These are phyloP conservation scores for Arthrocladium fulminans DNA, from an alignment of 2,329 filamentous ascomycete genomes.

Conservation along the genomic window DNA sequence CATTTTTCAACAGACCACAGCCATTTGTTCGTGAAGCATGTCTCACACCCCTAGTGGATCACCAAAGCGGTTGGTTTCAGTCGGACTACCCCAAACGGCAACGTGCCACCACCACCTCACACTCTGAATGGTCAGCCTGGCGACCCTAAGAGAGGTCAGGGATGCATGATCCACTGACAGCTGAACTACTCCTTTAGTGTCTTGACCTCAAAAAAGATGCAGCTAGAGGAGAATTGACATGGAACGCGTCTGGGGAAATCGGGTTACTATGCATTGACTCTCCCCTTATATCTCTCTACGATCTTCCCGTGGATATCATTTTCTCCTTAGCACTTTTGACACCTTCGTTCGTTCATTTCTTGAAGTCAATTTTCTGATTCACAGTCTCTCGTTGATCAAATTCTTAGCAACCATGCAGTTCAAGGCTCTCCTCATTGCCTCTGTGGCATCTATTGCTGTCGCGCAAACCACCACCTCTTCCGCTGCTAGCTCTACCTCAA, in stretches of 20 bases:
- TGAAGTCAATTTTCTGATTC: constrained; percentile 1
- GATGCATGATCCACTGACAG: not conserved
- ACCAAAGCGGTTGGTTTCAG: not conserved
- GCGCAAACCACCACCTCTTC: constrained; percentile 22
- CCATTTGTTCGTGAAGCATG: not conserved
- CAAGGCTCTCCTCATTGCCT: constrained; percentile 22
- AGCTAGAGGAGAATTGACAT: not conserved
- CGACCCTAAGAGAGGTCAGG: not conserved
- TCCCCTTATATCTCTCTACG: not conserved
- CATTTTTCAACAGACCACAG: not conserved
- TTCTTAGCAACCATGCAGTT: constrained; percentile 12
- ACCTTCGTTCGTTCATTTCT: not conserved
- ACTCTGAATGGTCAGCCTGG: not conserved
- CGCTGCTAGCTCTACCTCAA: constrained; percentile 11
- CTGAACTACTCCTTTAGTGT: not conserved
- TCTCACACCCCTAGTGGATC: not conserved
- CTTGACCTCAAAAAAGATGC: not conserved
- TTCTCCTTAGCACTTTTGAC: not conserved
- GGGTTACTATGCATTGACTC: not conserved
- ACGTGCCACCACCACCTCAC: not conserved
- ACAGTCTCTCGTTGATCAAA: not conserved
- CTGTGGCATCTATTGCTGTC: constrained; percentile 23
- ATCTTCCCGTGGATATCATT: not conserved
- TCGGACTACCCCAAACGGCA: not conserved
- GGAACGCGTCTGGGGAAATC: not conserved